Evolutionary conservation across 2,329 filamentous ascomycete genomes (phyloP), one percentile per base, ranked within the genome.

Genomic region (Coniochaeta prunicola): DNA sequence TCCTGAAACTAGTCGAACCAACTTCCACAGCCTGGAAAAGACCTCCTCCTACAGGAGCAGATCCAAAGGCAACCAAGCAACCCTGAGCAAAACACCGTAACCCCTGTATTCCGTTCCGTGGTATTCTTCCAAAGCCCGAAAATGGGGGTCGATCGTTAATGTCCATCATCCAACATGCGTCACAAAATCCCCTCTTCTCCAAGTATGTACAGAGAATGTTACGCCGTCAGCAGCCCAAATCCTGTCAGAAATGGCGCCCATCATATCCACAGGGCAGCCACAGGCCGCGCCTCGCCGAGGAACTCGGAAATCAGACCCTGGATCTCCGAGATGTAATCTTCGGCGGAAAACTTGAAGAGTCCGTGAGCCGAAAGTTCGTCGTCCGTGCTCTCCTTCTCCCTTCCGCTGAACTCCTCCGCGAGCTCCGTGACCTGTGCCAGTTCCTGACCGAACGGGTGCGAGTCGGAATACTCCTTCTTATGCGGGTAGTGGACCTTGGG

Each of bases 371-470:
- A 73, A 69, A 97, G 83, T 58, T 91, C 89, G 50, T 92, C 88
- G 40, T 87, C 75, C 53, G 85, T 77, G n/a, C 81, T 80, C 60
- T 82, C 70, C 62, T 80, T 75, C 38, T 84, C 80, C 62, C 82
- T 80, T 30, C 33, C 33, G 31, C 85, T 85, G 65, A 91, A 93
- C 73, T 97, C 92, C 74, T 97, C 94, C 0, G 89, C 93, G 17
- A 97, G 83, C 74, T 97, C 94, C 57, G 92, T 91, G 26, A 97
- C 90, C 74, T 97, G 89, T 59, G 91, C 91, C 57, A 97, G 79
- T 74, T 99, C 94, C 56, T 88, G 87, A 57, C 91, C 91, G 67
- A 97, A 97, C 0, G 93, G 93, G 71, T 94, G 85, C 53, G 74
- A 66, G 30, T 77, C 72, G 10, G 69, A 69, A 59, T 71, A 68